A percentile compares a stretch with the other conserved stretches of the same genome.
These are phyloP conservation scores for Rhizophora apiculata DNA, from an alignment of 345 rosid species.

Conservation along the genomic window DNA sequence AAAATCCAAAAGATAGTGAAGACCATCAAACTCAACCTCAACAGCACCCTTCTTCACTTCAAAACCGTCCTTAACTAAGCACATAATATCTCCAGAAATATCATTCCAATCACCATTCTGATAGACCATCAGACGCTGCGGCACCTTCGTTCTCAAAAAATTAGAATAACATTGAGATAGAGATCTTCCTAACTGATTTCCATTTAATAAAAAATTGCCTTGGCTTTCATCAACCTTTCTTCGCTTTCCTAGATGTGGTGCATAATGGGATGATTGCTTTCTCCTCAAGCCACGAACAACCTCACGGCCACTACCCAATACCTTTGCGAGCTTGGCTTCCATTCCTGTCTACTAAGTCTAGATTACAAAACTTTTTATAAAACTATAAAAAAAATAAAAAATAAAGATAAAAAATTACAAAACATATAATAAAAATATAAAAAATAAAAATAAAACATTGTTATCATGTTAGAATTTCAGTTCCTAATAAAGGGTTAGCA, in stretches of 20 bases:
- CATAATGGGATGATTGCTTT: conserved; percentile 41
- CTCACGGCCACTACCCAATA: conserved; percentile 27
- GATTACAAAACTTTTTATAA: no score
- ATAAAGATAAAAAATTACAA: no score
- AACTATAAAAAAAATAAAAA: no score
- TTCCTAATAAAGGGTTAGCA: no score
- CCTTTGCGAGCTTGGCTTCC: conserved; percentile 38
- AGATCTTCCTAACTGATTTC: conserved; percentile 35
- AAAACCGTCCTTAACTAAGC: conserved; percentile 49
- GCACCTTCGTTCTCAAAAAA: conserved; percentile 60
- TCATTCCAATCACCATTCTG: conserved; percentile 80
- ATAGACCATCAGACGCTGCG: conserved; percentile 67
- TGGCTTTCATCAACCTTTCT: conserved; percentile 40
- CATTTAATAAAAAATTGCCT: conserved; percentile 27
- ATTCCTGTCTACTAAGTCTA: conserved; percentile 34
- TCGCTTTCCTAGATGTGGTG: conserved; percentile 43
- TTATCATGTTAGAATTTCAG: no score
- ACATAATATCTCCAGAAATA: conserved; percentile 46
- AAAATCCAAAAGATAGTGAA: conserved; percentile 59
- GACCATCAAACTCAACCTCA: conserved; percentile 54
- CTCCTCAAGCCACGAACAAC: conserved; percentile 41
- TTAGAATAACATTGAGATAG: conserved; percentile 57
- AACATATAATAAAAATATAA: no score
- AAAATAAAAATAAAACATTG: no score
- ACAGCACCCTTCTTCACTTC: conserved; percentile 55